These are phyloP conservation scores for Botrytis paeoniae DNA, from an alignment of 2,329 filamentous ascomycete genomes.

Conservation along the genomic window DNA sequence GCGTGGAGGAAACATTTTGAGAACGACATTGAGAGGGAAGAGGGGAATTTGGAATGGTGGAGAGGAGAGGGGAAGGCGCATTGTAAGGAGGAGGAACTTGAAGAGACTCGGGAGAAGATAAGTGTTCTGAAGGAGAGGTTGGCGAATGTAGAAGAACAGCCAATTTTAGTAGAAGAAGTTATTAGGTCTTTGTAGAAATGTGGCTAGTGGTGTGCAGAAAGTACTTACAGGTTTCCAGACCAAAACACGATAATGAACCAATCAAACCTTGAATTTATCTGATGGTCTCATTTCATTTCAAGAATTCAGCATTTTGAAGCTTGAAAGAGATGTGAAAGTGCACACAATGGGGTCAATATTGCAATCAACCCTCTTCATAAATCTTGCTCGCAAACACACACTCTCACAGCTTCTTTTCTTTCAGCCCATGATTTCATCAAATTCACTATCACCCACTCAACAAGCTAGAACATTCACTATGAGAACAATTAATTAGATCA, in stretches of 20 bases:
- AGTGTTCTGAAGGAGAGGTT: constrained; percentile 8
- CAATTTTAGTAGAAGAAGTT: constrained; percentile 18
- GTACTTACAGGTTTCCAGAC: not conserved
- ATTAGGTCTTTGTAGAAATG: not conserved
- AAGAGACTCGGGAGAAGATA: constrained; percentile 11
- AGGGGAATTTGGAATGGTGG: constrained; percentile 11
- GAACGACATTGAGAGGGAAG: not conserved
- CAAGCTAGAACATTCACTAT: not conserved
- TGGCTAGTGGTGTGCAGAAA: too few species aligned
- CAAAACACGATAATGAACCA: not conserved
- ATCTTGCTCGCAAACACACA: not conserved
- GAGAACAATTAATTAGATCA: not conserved
- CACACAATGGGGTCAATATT: not conserved
- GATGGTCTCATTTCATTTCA: not conserved
- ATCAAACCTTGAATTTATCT: not conserved
- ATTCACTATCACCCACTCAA: not conserved
- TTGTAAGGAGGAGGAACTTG: constrained; percentile 1
- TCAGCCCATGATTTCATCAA: not conserved
- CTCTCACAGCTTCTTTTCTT: not conserved
- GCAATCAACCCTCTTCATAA: not conserved
- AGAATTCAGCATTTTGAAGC: not conserved
- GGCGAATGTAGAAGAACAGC: constrained; percentile 2
- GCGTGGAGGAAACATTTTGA: constrained; percentile 18
- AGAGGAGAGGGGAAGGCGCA: constrained; percentile 5
- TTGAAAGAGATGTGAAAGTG: not conserved